Evolutionary conservation across 805 yeast genomes (phyloP).

Genomic region (Candida tallmaniae): DNA sequence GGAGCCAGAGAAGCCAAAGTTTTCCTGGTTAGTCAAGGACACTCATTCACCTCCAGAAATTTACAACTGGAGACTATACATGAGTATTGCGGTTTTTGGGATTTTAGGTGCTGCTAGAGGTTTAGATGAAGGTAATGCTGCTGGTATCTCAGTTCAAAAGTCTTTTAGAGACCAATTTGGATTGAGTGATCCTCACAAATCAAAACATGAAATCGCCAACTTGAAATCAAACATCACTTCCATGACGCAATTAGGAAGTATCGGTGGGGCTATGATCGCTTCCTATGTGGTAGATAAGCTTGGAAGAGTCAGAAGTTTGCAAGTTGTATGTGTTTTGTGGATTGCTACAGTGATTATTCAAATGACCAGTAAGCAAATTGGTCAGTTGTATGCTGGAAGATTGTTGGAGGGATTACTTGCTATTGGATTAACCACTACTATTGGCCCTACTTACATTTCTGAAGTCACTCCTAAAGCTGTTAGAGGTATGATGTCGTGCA

Average conservation of each 20-base stretch:
- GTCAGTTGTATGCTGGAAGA: conserved; percentile 54
- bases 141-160: conserved; percentile 42
- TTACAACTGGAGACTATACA: conserved; percentile 42
- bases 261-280: conserved; percentile 50
- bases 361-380: conserved; percentile 40
- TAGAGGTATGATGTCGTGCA: conserved; percentile 49
- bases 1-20: conserved; percentile 2
- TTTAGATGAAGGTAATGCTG: conserved; percentile 50
- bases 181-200: conserved; percentile 33
- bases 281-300: conserved; percentile 44
- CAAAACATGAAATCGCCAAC: conserved; percentile 36
- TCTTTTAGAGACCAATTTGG: conserved; percentile 43
- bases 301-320: conserved; percentile 49
- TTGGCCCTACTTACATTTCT: conserved; percentile 51
- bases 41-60: conserved; percentile 40
- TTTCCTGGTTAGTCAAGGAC: conserved; percentile 14
- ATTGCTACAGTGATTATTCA: conserved; percentile 45
- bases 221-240: conserved; percentile 50
- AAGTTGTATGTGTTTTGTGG: conserved; percentile 41
- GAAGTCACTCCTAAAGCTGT: conserved; percentile 51
- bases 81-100: conserved; percentile 48
- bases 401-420: conserved; percentile 48
- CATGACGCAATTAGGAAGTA: conserved; percentile 55
- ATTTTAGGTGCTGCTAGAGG: conserved; percentile 55
- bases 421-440: conserved; percentile 53